Evolutionary conservation across 441 rosid genomes (phyloP), one percentile per base, ranked within the genome.

Genomic region (Brassica balearica): DNA sequence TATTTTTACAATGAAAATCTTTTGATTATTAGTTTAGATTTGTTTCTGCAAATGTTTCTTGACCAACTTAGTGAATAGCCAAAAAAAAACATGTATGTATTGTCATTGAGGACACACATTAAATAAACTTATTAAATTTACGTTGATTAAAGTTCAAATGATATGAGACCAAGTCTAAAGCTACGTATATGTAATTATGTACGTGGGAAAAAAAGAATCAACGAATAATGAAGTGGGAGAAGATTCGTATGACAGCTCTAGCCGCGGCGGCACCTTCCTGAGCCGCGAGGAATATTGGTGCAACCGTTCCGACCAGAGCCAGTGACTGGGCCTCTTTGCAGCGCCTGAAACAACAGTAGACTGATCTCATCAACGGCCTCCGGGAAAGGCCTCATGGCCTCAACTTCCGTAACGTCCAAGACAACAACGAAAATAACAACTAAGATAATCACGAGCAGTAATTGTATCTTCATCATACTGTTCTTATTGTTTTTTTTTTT

Each of bases 351-450:
- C 67, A 79, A 79, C 67, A 74, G 12, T 17, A 63, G 62, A 23
- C 36, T 34, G 46, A 68, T 25, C 27, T 25, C 27, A 25, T 25
- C 4, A 4, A 25, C 27, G 27, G 27, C 23, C 53, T 68, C 82
- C 3, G 82, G 82, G 60, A 79, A 74, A n/a, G 78, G 75, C 20
- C 82, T 79, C 4, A 74, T 79, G 55, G 82, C 78, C 74, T 79
- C 22, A 36, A 79, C 82, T 74, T 79, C 71, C 75, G 71, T 74
- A 55, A 64, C 11, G 0, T 63, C 55, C 71, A 79, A 79, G 75
- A 73, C 36, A 62, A 27, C 71, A 15, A 43, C 62, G 14, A 74
- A 79, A 1, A 74, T 25, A 55, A 63, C 74, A 68, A 68, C 20
- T 36, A 79, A 63, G 41, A 56, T 14, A 38, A 79, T 1, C 6